Conservation (phyloP, 2,329 filamentous ascomycete genomes). For the Saccharata proteae region DNA sequence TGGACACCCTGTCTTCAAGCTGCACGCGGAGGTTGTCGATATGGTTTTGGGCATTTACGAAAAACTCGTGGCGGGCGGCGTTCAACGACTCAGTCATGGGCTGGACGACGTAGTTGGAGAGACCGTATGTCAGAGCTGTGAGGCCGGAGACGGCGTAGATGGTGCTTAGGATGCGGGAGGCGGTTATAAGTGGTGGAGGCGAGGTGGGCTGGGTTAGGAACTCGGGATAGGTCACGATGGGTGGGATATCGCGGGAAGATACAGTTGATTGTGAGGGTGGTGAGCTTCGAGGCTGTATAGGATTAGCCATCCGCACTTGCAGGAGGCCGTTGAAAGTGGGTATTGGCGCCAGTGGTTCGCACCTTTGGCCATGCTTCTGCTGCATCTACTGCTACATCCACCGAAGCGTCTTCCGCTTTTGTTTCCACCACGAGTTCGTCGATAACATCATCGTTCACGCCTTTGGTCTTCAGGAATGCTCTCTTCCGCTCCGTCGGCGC, state of each 20-base stretch:
- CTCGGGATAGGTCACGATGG: slow-evolving; percentile 56
- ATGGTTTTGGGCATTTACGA: slow-evolving; percentile 38
- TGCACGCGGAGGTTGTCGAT: slow-evolving; percentile 44
- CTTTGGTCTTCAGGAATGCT: slow-evolving; percentile 67
- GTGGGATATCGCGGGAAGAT: slow-evolving; percentile 36
- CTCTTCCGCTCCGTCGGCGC: slow-evolving; percentile 60
- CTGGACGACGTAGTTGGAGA: slow-evolving; percentile 54
- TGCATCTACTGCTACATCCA: slow-evolving; percentile 1
- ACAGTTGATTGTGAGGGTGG: neutral
- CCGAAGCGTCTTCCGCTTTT: slow-evolving; percentile 11
- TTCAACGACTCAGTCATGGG: slow-evolving; percentile 46
- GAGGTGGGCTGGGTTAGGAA: slow-evolving; percentile 48
- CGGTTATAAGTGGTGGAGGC: slow-evolving; percentile 47
- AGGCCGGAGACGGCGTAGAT: slow-evolving; percentile 45
- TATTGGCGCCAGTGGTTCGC: neutral
- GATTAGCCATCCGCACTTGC: neutral
- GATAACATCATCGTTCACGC: slow-evolving; percentile 55
- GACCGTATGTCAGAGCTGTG: slow-evolving; percentile 52
- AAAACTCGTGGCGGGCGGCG: slow-evolving; percentile 45
- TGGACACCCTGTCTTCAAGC: slow-evolving; percentile 48
- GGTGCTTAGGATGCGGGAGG: slow-evolving; percentile 43
- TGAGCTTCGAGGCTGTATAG: neutral
- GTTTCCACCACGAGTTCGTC: slow-evolving; percentile 45
- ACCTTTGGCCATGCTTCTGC: too few species aligned
- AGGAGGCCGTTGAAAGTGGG: neutral